Base-by-base conservation (phyloP, 2,329 filamentous ascomycete species). In the Seiridium unicorne region DNA sequence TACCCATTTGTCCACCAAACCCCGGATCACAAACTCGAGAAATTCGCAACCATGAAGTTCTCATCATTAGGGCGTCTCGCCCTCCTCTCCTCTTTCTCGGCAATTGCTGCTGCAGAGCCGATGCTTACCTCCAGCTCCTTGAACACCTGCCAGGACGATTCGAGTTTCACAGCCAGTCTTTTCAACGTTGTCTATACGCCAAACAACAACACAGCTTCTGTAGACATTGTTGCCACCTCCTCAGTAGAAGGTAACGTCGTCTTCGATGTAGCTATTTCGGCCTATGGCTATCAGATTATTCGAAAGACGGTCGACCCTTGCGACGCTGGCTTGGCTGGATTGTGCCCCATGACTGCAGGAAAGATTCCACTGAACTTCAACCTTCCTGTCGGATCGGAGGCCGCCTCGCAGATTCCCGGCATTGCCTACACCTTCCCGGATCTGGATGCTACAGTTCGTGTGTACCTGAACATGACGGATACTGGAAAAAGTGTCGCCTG, bases 291-390 rank as follows among this genome's bases (percentile, higher is more conserved):
- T 75, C 79, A 84, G 42, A 86, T 91, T 65, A 76, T 94, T 67
- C 84, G 82, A 63, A 77, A 85, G 66, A 85, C 79, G 4, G 74
- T 97, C 66, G 81, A 97, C 71, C 94, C 94, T 51, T 98, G 94
- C 80, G 77, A 84, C 35, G 79, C 81, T 60, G 81, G 85, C 64
- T 81, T 96, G 63, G 76, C 81, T 62, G 92, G 92, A 73, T 84
- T 97, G 69, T 98, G 94, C 76, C 93, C 93, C 61, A 96, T 97
- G 93, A 90, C 87, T 64, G 86, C 92, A 7, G 93, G 92, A 65
- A 89, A 90, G 68, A 89, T 97, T 71, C 84, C 89, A 59, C 84
- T 96, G 70, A 82, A 85, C 55, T 90, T 89, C 70, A 90, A 90
- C 70, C 73, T 91, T 42, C 75, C 78, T 5, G 75, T 93, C 47